Conservation (phyloP, 1,284 basidiomycete genomes). For the Rhodotorula sp. region DNA sequence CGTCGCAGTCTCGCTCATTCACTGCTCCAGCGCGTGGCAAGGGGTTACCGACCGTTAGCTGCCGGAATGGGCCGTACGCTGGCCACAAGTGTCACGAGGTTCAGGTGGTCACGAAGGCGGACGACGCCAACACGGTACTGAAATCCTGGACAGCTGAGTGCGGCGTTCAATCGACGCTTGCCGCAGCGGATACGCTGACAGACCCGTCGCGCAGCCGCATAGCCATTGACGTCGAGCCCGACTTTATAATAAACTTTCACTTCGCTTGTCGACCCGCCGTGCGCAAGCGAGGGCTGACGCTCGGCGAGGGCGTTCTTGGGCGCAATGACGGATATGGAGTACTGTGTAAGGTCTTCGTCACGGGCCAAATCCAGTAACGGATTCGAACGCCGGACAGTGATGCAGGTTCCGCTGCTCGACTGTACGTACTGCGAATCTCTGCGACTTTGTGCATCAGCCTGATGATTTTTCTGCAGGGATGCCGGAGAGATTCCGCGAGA, state of each 20-base stretch:
- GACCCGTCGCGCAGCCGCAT: neutral
- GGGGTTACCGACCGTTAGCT: neutral
- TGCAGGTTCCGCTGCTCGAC: no score
- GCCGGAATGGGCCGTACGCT: neutral
- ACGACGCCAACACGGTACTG: conserved; percentile 5
- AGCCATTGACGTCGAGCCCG: neutral
- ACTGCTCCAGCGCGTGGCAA: neutral
- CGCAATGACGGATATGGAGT: neutral
- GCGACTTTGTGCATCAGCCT: no score
- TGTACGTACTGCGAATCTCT: neutral
- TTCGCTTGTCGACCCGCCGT: neutral
- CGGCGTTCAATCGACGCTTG: neutral
- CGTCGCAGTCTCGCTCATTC: neutral
- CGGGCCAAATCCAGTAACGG: no score
- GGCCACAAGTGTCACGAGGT: neutral
- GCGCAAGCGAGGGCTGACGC: no score
- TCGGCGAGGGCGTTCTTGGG: neutral
- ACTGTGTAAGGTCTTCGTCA: neutral
- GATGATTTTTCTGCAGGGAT: neutral
- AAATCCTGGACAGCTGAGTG: neutral
- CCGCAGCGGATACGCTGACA: no score
- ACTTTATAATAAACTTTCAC: neutral
- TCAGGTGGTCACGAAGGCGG: neutral
- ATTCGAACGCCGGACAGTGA: no score
- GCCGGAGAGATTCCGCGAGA: neutral